A percentile compares a stretch with the other conserved stretches of the same genome.
phyloP scores from a whole-genome alignment of 441 rosid genomes.

The Croton laevigatus region DNA sequence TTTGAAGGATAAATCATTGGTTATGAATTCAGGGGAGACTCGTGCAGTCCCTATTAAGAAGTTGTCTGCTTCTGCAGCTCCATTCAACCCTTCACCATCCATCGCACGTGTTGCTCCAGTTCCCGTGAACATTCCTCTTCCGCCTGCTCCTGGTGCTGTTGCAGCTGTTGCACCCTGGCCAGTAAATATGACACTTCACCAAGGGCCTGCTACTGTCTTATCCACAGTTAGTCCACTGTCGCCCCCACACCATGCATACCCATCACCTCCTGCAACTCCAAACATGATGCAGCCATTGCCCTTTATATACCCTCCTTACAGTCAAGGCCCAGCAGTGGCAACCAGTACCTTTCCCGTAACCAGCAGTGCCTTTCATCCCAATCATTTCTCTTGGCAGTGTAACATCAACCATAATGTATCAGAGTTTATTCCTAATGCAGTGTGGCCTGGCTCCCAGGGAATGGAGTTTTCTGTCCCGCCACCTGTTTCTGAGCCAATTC shows the following conservation, averaged over 20 bases:
- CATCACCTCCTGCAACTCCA: constrained; percentile 91
- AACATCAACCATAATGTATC: constrained; percentile 53
- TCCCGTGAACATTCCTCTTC: constrained; percentile 58
- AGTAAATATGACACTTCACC: constrained; percentile 82
- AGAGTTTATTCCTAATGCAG: constrained; percentile 67
- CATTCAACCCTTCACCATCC: constrained; percentile 77
- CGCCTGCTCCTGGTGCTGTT: constrained; percentile 55
- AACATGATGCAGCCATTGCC: constrained; percentile 88
- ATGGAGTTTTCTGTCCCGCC: constrained; percentile 66
- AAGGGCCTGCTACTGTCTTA: constrained; percentile 54
- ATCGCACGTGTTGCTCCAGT: constrained; percentile 61
- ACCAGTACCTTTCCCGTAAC: constrained; percentile 77
- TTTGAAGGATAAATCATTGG: constrained; percentile 53
- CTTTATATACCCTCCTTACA: constrained; percentile 78
- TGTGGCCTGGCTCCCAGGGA: constrained; percentile 77
- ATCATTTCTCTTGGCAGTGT: constrained; percentile 90
- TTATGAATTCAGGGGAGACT: constrained; percentile 42
- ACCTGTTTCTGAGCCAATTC: constrained; percentile 63
- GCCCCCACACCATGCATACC: constrained; percentile 66
- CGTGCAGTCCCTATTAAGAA: constrained; percentile 63
- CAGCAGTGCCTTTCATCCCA: constrained; percentile 73
- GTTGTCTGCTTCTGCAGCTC: constrained; percentile 95
- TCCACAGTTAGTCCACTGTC: constrained; percentile 46
- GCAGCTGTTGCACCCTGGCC: constrained; percentile 75
- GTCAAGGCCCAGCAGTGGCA: constrained; percentile 64